Conservation (phyloP, 139 green algal genomes). For the Limnomonas spitsbergensis region DNA sequence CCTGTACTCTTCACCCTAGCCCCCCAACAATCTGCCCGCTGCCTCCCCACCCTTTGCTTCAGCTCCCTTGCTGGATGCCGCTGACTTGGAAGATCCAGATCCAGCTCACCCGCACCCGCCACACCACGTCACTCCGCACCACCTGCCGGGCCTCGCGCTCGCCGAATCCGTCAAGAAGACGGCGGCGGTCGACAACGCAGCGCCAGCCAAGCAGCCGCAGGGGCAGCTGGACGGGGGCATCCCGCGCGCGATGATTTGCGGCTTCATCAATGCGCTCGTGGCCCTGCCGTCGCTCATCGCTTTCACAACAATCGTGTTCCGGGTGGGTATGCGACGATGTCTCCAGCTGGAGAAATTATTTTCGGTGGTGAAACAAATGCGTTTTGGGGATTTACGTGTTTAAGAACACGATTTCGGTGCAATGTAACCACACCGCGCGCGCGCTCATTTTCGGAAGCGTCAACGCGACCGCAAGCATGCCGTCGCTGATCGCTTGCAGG, state of each 20-base stretch:
- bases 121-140: too few relatives aligned
- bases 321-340: neutral
- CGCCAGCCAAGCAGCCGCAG: too few relatives aligned
- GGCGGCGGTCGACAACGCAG: too few relatives aligned
- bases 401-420: neutral
- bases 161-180: too few relatives aligned
- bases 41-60: too few relatives aligned
- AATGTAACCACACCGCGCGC: neutral
- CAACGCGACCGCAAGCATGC: neutral
- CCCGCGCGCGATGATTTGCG: slow-evolving; percentile 32
- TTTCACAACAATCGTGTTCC: slow-evolving; percentile 9
- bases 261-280: slow-evolving; percentile 28
- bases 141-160: too few relatives aligned
- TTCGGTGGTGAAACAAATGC: neutral
- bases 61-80: too few relatives aligned
- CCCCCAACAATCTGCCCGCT: too few relatives aligned
- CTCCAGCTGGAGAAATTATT: neutral
- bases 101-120: too few relatives aligned
- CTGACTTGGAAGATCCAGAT: too few relatives aligned
- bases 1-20: too few relatives aligned
- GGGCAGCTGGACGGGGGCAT: slow-evolving; percentile 10
- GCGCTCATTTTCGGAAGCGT: neutral
- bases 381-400: neutral
- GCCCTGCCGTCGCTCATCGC: neutral
- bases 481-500: neutral